phyloP scores from a whole-genome alignment of 2,329 filamentous ascomycete genomes.

The Epichloe glyceriae region DNA sequence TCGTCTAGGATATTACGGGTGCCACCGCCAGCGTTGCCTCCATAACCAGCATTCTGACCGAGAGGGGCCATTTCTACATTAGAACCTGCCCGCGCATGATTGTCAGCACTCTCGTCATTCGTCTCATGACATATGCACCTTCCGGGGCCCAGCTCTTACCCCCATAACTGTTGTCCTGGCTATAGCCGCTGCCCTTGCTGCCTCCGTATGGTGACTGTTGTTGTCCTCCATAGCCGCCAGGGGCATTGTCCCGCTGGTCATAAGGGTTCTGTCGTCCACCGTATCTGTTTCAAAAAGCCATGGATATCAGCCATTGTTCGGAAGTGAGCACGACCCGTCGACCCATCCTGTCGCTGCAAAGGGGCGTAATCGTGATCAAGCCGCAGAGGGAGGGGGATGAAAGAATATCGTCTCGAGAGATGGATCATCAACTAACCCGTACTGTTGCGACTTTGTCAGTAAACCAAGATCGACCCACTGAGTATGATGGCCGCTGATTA shows the following conservation, averaged over 20 bases:
- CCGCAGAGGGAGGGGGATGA: neutral
- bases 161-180: conserved; percentile 16
- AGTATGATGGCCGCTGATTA: neutral
- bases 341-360: neutral
- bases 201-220: conserved; percentile 12
- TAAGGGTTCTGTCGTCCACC: conserved; percentile 43
- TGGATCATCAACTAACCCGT: conserved; percentile 34
- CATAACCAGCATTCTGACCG: conserved; percentile 31
- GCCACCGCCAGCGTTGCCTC: conserved; percentile 41
- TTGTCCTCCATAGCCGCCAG: conserved; percentile 20
- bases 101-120: neutral
- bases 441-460: conserved; percentile 28
- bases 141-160: conserved; percentile 12
- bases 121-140: neutral
- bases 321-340: neutral
- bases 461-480: conserved; percentile 5
- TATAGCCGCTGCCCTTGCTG: conserved; percentile 9
- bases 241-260: conserved; percentile 35
- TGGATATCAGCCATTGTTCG: neutral
- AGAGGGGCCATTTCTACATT: conserved; percentile 63
- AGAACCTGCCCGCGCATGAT: conserved; percentile 18
- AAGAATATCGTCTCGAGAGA: neutral
- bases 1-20: conserved; percentile 68
- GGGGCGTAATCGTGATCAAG: neutral
- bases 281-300: conserved; percentile 30